Conservation (phyloP, 148 eudicot species). For the Nyssa sinensis region DNA sequence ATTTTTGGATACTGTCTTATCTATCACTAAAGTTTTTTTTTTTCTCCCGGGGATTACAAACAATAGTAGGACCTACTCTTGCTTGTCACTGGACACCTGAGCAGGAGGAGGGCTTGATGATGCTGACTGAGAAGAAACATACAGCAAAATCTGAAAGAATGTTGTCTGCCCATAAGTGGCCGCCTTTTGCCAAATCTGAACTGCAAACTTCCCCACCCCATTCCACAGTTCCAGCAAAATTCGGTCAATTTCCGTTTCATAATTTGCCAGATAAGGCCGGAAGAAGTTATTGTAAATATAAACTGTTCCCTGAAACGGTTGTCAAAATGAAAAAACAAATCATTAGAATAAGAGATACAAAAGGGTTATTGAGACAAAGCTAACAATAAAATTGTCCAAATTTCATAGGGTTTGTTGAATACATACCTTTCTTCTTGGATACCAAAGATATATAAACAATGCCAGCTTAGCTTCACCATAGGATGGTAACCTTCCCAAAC, state of each 20-base stretch:
- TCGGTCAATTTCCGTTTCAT: constrained; percentile 37
- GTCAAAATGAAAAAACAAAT: neutral
- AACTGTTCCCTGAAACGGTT: constrained; percentile 29
- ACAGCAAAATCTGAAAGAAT: constrained; percentile 25
- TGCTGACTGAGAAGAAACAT: constrained; percentile 22
- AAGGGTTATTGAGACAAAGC: neutral
- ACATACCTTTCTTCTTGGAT: constrained; percentile 30
- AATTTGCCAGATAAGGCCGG: constrained; percentile 28
- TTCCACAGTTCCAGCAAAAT: constrained; percentile 27
- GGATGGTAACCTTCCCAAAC: constrained; percentile 38
- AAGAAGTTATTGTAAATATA: constrained; percentile 33
- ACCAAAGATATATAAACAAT: constrained; percentile 30
- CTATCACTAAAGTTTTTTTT: too few relatives aligned
- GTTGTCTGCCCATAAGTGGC: constrained; percentile 20
- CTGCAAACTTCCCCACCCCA: constrained; percentile 27
- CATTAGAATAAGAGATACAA: neutral
- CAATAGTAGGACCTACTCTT: too few relatives aligned
- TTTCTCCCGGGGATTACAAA: too few relatives aligned
- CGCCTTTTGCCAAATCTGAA: constrained; percentile 31
- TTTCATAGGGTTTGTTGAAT: neutral
- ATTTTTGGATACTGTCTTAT: too few relatives aligned
- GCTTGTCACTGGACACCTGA: neutral
- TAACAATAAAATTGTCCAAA: constrained; percentile 1
- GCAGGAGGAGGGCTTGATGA: neutral
- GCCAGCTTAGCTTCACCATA: constrained; percentile 31